Base-by-base conservation (phyloP, 495 filamentous ascomycete species). In the Clavariopsis aquatica region DNA sequence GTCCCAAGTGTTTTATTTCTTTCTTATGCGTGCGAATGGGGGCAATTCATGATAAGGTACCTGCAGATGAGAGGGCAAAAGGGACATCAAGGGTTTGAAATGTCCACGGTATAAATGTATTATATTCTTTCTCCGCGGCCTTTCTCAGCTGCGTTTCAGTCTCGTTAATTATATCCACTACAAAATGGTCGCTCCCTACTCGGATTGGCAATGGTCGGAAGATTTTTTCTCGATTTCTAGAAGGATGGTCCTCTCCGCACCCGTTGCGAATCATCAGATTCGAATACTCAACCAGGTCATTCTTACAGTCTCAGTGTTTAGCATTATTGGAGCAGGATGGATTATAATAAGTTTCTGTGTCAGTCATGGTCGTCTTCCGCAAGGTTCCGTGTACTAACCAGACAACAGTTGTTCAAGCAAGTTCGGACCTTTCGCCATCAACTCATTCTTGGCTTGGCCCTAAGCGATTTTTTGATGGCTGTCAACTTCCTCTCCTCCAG, bases 341-440 rank as follows among this genome's bases (percentile, higher is more conserved):
- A 78, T 80, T 41, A 71, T 76, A 24, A 38, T 74, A 23, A 80
- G 74, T 56, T 80, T 79, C 49, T 62, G 72, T 31, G 77, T 80
- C 55, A 62, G 72, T 69, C 34, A 60, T 19, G 1, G 5, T 51
- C 13, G 7, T 23, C 12, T 49, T 27, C 22, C 2, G 3, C 1
- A 52, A 1, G 27, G 2, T 2, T 22, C 31, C 29, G 22, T 29
- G 10, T 43, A 52, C 52, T 66, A 31, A 66, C 41, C 2, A 22
- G 53, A 24, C 22, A 15, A 34, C 36, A 78, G 76, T 45, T 73
- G 20, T 76, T 79, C 59, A 74, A 71, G 29, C 57, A 65, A 45
- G 69, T 79, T 23, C 65, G 76, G 34, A 76, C 64, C 38, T 79
- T 79, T 60, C 73, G 78, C 0, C 78, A 80, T 70, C 77, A 80